Evolutionary conservation across 2,329 filamentous ascomycete genomes (phyloP).

Genomic region (Gnomoniopsis sp.): DNA sequence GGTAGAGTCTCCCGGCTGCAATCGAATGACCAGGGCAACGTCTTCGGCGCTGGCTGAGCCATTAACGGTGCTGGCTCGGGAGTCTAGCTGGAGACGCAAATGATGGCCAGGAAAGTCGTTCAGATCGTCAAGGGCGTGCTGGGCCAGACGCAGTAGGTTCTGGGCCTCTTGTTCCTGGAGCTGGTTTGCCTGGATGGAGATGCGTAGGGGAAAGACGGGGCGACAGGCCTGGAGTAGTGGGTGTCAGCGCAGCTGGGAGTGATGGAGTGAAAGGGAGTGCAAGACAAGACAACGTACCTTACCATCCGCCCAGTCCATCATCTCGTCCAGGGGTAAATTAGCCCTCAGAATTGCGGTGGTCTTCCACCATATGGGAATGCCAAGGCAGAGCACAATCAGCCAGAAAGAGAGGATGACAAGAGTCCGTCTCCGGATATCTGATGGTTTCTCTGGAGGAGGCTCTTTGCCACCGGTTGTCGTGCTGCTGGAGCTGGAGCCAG

Average conservation of each 20-base stretch:
- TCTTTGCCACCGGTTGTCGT: conserved; percentile 32
- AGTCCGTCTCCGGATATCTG: conserved; percentile 66
- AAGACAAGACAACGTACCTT: conserved; percentile 54
- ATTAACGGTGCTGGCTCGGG: conserved; percentile 32
- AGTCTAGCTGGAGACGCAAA: conserved; percentile 64
- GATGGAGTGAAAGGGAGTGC: background rate
- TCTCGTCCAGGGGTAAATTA: conserved; percentile 74
- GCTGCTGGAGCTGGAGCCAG: background rate
- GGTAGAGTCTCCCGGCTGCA: conserved; percentile 61
- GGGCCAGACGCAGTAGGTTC: conserved; percentile 73
- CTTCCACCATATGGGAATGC: conserved; percentile 92
- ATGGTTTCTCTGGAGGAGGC: conserved; percentile 75
- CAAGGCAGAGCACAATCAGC: conserved; percentile 77
- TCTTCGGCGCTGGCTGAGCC: conserved; percentile 39
- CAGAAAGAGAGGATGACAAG: conserved; percentile 86
- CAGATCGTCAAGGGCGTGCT: conserved; percentile 80
- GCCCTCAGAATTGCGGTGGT: conserved; percentile 92
- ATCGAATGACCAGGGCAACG: conserved; percentile 66
- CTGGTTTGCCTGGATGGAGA: conserved; percentile 69
- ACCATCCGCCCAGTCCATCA: conserved; percentile 90
- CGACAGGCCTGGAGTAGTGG: conserved; percentile 65
- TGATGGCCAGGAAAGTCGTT: conserved; percentile 86
- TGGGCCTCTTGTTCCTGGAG: conserved; percentile 66
- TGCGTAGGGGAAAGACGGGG: conserved; percentile 81
- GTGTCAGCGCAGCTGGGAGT: background rate